phyloP scores from a whole-genome alignment of 495 filamentous ascomycete genomes.

The Neurospora cerealis region DNA sequence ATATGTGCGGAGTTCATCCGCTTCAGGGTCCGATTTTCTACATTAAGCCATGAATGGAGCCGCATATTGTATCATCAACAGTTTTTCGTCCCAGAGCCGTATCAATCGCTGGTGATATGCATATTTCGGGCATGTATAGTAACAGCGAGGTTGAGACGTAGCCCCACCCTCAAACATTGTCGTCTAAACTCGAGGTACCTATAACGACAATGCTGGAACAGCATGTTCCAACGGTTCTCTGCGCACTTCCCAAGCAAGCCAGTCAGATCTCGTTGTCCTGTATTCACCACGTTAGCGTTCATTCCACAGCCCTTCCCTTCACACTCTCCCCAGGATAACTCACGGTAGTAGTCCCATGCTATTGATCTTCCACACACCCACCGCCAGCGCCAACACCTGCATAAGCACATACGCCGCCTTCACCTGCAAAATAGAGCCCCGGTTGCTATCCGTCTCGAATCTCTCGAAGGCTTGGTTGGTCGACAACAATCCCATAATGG shows the following conservation, averaged over 20 bases:
- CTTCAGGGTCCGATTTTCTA: not conserved
- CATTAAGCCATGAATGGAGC: not conserved
- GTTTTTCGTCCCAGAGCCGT: not conserved
- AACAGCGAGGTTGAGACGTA: not conserved
- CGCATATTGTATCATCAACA: not conserved
- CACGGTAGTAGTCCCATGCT: constrained; percentile 92
- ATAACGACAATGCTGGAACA: constrained; percentile 40
- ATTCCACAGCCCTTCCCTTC: not conserved
- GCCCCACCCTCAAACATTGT: not conserved
- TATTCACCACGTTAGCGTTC: not conserved
- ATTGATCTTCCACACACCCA: constrained; percentile 97
- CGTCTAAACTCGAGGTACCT: not conserved
- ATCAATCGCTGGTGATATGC: not conserved
- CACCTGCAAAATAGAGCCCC: constrained; percentile 58
- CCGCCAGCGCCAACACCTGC: constrained; percentile 69
- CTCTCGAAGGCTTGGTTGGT: constrained; percentile 74
- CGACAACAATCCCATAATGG: constrained; percentile 69
- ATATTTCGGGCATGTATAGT: not conserved
- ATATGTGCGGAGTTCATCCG: not conserved
- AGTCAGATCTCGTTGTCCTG: constrained; percentile 88
- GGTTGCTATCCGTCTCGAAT: constrained; percentile 79
- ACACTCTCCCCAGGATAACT: not conserved
- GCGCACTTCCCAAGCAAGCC: constrained; percentile 87
- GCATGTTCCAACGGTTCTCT: constrained; percentile 67
- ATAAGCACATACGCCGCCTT: constrained; percentile 80